Conservation (phyloP, 2,329 filamentous ascomycete species). For the Tothia fuscella region DNA sequence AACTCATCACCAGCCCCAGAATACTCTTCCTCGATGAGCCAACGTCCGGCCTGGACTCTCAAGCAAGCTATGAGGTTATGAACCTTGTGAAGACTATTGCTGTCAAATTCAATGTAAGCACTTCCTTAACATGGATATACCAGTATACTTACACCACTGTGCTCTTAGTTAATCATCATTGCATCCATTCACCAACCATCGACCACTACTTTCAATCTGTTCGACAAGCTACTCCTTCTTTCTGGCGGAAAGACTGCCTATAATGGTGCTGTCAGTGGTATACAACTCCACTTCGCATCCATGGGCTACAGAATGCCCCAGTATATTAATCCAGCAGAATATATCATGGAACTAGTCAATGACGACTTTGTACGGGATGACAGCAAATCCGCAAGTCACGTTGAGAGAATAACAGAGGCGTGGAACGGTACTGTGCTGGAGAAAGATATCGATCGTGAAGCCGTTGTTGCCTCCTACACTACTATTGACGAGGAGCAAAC, state of each 20-base stretch:
- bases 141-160: too few species aligned
- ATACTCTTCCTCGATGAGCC: slow-evolving; percentile 68
- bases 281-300: slow-evolving; percentile 6
- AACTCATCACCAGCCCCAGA: slow-evolving; percentile 69
- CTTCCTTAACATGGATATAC: too few species aligned
- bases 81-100: slow-evolving; percentile 10
- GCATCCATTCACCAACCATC: slow-evolving; percentile 12
- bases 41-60: slow-evolving; percentile 51
- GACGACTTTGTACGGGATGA: slow-evolving; percentile 44
- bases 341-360: slow-evolving; percentile 64
- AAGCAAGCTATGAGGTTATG: slow-evolving; percentile 11
- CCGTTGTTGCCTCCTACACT: slow-evolving; percentile 3
- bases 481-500: not conserved
- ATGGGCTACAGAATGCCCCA: slow-evolving; percentile 33
- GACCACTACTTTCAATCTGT: slow-evolving; percentile 9
- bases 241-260: slow-evolving; percentile 4
- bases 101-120: slow-evolving; percentile 9
- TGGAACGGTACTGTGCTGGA: slow-evolving; percentile 42
- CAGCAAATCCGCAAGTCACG: not conserved
- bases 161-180: slow-evolving; percentile 10
- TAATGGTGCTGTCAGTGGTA: slow-evolving; percentile 3
- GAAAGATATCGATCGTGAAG: slow-evolving; percentile 21
- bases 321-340: slow-evolving; percentile 62
- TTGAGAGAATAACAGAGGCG: slow-evolving; percentile 20
- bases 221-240: slow-evolving; percentile 10